Conservation (phyloP, 2,329 filamentous ascomycete genomes). For the Fusarium nelsonii region DNA sequence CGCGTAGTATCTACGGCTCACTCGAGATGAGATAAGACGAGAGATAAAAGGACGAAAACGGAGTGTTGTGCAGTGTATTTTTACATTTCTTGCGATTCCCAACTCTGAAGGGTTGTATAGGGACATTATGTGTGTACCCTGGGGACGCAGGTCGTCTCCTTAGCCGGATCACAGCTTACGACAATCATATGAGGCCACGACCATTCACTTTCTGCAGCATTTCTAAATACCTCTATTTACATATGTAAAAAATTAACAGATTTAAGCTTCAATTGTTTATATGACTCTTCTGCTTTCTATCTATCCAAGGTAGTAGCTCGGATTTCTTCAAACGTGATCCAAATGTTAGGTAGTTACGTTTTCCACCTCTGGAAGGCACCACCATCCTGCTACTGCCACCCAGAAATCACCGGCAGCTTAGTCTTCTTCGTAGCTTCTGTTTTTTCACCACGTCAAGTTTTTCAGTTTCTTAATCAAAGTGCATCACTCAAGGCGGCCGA, state of each 20-base stretch:
- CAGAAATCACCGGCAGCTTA: neutral
- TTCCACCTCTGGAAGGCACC: slow-evolving; percentile 4
- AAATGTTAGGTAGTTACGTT: neutral
- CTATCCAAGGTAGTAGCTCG: too few relatives aligned
- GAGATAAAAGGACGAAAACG: slow-evolving; percentile 23
- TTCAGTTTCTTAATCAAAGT: neutral
- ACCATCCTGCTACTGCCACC: neutral
- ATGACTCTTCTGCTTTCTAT: neutral
- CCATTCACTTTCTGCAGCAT: slow-evolving; percentile 7
- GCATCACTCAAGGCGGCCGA: neutral
- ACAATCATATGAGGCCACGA: slow-evolving; percentile 37
- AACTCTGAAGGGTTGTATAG: slow-evolving; percentile 13
- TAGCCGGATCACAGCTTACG: slow-evolving; percentile 36
- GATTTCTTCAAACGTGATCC: neutral
- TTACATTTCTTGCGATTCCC: slow-evolving; percentile 17
- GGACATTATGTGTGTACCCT: slow-evolving; percentile 5
- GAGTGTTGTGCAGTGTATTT: slow-evolving; percentile 18
- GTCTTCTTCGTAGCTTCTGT: neutral
- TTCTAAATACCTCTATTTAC: slow-evolving; percentile 6
- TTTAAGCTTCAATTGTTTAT: neutral
- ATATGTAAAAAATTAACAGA: neutral
- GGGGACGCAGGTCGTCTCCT: slow-evolving; percentile 33
- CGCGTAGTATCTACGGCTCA: slow-evolving; percentile 33
- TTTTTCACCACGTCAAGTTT: neutral
- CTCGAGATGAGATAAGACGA: slow-evolving; percentile 9